A percentile compares a stretch with the other conserved stretches of the same genome.
These are phyloP conservation scores for Bocquillonia castaneifolia DNA, from an alignment of 441 rosid genomes.

Conservation along the genomic window DNA sequence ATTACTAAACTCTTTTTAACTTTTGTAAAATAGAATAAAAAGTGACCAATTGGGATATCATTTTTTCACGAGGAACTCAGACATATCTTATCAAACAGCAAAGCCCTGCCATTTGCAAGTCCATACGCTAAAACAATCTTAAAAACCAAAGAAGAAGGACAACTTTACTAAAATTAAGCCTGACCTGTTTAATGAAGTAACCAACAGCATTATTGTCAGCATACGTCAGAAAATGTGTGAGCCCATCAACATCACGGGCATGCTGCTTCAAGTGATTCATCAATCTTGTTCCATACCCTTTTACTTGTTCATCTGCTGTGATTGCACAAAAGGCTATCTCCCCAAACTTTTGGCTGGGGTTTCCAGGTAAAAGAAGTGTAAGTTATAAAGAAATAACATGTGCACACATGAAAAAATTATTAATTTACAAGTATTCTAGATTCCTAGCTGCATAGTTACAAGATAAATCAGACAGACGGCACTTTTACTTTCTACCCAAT, in stretches of 20 bases:
- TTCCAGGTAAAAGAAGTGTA: constrained; percentile 22
- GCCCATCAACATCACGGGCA: constrained; percentile 94
- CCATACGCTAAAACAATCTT: constrained; percentile 5
- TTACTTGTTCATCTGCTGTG: constrained; percentile 99
- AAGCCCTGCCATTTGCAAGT: constrained; percentile 1
- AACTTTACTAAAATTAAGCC: constrained; percentile 5
- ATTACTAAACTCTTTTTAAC: neutral
- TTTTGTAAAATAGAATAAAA: neutral
- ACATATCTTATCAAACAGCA: constrained; percentile 5
- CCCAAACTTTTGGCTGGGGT: constrained; percentile 87
- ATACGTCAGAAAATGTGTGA: constrained; percentile 92
- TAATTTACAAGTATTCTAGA: neutral
- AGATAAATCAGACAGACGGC: neutral
- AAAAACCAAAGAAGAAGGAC: constrained; percentile 3
- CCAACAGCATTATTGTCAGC: constrained; percentile 99
- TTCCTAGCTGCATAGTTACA: neutral
- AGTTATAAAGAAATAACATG: constrained; percentile 18
- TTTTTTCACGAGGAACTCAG: neutral
- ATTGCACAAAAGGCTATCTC: constrained; percentile 99
- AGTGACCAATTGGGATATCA: neutral
- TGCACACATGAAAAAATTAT: neutral
- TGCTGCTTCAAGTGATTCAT: constrained; percentile 99
- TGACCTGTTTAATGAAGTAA: constrained; percentile 95
- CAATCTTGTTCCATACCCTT: constrained; percentile 98
- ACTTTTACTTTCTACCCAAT: constrained; percentile 5